Base-by-base conservation (phyloP, 1,284 basidiomycete genomes). In the Trichosporon faecale region DNA sequence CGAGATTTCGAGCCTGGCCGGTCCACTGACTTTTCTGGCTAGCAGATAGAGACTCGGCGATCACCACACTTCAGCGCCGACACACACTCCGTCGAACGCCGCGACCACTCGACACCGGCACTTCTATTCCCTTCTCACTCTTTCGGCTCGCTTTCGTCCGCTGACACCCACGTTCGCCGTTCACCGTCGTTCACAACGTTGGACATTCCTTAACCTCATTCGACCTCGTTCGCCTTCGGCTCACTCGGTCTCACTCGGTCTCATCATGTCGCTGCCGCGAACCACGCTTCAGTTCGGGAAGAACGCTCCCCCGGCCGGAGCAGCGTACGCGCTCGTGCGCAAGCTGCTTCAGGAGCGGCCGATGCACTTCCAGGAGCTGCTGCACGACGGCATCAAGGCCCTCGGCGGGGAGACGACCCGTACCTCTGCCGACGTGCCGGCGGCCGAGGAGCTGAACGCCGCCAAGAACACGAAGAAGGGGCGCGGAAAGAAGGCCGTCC, bases 241-340 rank as follows among this genome's bases (percentile, higher is more conserved):
- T 14, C 31, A 18, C 29, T 5, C 16, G 7, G 9, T n/a, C 55
- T 60, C 6, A 61, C 21, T 9, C 16, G 6, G n/a, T n/a, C 23
- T 1, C 25, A 31, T 4, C 16, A 37, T 64, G 63, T 9, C 35
- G 63, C 23, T n/a, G 6, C 35, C 35, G 27, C 63, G 29, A 68
- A 14, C 40, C 14, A 3, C 55, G 52, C 57, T 61, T 18, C 57
- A 29, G 27, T 61, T 61, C 57, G 27, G 57, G 3, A 29, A 31
- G 18, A 33, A 27, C 27, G 37, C 33, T 52, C 64, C n/a, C 25
- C 74, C 66, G 63, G 74, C 44, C 64, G 57, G 72, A 7, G 66
- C 65, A 21, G 81, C 81, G n/a, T 81, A 78, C 68, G 66, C 70
- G 11, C 70, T 81, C 63, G 76, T 82, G 33, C 74, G 74, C 9